Evolutionary conservation across 1,284 basidiomycete species (phyloP).

Genomic region (Rhodofomes roseus): DNA sequence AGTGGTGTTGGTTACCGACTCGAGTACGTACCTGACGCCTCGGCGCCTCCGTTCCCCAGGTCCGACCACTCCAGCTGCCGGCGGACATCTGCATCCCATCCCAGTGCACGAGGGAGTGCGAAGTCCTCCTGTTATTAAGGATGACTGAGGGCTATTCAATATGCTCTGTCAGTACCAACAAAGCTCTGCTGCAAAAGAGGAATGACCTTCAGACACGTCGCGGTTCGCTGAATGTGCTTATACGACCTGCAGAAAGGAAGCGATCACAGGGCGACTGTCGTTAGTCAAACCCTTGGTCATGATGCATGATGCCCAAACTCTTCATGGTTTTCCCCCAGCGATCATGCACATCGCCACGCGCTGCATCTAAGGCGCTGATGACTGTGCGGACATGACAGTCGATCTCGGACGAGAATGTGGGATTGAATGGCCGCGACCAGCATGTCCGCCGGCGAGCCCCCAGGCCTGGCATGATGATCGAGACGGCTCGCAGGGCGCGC

Average conservation of each 20-base stretch:
- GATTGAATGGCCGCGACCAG: neutral
- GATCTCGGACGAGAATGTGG: neutral
- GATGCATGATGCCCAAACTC: neutral
- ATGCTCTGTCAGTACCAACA: neutral
- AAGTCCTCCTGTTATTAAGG: neutral
- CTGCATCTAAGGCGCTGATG: neutral
- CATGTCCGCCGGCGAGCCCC: neutral
- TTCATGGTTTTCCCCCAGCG: neutral
- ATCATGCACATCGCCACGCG: too few species aligned
- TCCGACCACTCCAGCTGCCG: neutral
- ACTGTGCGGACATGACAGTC: neutral
- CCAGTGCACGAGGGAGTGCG: neutral
- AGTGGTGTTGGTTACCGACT: neutral
- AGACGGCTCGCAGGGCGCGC: neutral
- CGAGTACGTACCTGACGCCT: neutral
- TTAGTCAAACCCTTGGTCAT: neutral
- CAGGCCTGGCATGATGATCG: neutral
- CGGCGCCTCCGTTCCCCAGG: neutral
- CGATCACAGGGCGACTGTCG: neutral
- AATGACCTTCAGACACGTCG: neutral
- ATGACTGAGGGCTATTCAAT: neutral
- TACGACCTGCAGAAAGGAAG: neutral
- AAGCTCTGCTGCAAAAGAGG: neutral
- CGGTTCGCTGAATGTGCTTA: neutral
- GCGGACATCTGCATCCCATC: neutral